phyloP scores from a whole-genome alignment of 805 yeast species.

The Saccharomycopsis fermentans region DNA sequence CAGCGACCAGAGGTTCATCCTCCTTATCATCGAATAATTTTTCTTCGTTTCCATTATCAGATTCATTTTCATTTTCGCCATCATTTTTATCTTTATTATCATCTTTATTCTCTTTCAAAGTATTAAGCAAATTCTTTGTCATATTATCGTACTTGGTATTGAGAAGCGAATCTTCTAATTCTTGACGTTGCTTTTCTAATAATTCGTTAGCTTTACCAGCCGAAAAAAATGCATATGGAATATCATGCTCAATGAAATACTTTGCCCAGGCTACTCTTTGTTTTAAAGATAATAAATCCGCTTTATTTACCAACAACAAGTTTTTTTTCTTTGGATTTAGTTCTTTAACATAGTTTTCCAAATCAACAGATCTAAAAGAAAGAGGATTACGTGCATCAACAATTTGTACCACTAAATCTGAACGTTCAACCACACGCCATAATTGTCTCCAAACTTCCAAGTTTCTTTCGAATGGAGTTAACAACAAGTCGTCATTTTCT shows the following conservation, averaged over 20 bases:
- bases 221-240: conserved; percentile 83
- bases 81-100: conserved; percentile 14
- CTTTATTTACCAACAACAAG: conserved; percentile 80
- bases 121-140: conserved; percentile 19
- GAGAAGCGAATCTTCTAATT: conserved; percentile 24
- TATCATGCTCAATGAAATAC: conserved; percentile 58
- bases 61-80: too few species aligned
- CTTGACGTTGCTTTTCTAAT: conserved; percentile 51
- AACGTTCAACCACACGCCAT: conserved; percentile 96
- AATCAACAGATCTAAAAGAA: conserved; percentile 78
- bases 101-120: conserved; percentile 17
- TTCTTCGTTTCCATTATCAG: too few species aligned
- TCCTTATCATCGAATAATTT: conserved; percentile 20
- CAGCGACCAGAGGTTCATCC: too few species aligned
- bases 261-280: conserved; percentile 86
- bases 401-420: conserved; percentile 89
- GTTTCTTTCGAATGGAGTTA: conserved; percentile 96
- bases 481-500: conserved; percentile 52
- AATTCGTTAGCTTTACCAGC: conserved; percentile 77
- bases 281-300: conserved; percentile 68
- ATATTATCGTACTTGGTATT: conserved; percentile 1
- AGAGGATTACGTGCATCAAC: conserved; percentile 96
- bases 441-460: conserved; percentile 96
- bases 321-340: conserved; percentile 67
- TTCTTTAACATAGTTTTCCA: conserved; percentile 74